Evolutionary conservation across 495 filamentous ascomycete genomes (phyloP).

Genomic region (Symbiotaphrina buchneri): DNA sequence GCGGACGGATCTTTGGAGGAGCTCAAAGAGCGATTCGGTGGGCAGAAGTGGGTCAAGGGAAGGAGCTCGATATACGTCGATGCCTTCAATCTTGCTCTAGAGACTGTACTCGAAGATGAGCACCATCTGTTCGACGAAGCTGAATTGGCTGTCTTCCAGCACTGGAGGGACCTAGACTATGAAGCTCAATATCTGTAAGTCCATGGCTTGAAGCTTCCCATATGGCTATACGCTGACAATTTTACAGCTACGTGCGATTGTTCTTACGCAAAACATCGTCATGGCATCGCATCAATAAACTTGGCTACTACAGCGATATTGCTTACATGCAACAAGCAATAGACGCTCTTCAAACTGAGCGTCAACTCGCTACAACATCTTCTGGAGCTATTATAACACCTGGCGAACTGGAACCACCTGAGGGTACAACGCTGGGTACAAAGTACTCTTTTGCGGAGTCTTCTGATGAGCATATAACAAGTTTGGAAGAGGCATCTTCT

Average conservation of each 20-base stretch:
- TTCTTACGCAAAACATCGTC: conserved; percentile 87
- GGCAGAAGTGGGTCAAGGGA: conserved; percentile 34
- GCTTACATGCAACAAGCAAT: conserved; percentile 44
- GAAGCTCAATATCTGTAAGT: conserved; percentile 81
- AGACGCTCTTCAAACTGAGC: conserved; percentile 26
- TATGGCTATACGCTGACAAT: conserved; percentile 4
- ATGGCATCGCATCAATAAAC: conserved; percentile 66
- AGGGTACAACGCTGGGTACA: conserved; percentile 22
- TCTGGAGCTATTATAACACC: conserved; percentile 14
- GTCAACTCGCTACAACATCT: conserved; percentile 19
- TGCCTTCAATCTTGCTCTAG: conserved; percentile 83
- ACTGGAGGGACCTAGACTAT: conserved; percentile 55
- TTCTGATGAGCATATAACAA: conserved; percentile 46
- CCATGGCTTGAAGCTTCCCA: background rate
- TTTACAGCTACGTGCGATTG: conserved; percentile 58
- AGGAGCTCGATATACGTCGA: conserved; percentile 90
- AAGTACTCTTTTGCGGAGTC: conserved; percentile 60
- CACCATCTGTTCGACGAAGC: conserved; percentile 64
- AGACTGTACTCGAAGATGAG: conserved; percentile 81
- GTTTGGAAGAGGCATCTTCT: conserved; percentile 66
- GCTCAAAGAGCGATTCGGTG: conserved; percentile 24
- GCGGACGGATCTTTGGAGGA: conserved; percentile 17
- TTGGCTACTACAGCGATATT: conserved; percentile 70
- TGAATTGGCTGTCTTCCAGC: conserved; percentile 54
- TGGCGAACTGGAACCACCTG: conserved; percentile 20